Evolutionary conservation across 2,329 filamentous ascomycete species (phyloP).

Genomic region (Exophiala oligosperma): DNA sequence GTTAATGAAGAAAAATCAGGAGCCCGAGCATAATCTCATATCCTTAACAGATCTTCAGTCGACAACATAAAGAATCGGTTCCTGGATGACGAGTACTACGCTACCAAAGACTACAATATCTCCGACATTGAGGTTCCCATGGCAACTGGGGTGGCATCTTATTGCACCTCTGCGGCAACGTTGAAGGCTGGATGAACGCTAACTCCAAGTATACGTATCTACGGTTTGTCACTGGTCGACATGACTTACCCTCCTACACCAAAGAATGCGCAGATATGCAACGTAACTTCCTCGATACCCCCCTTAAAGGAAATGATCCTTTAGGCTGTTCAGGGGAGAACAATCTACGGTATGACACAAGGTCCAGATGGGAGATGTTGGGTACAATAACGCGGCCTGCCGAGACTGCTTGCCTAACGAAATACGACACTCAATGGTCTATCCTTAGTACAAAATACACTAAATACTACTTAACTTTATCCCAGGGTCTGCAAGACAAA

Average conservation of each 20-base stretch:
- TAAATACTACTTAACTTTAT: constrained; percentile 58
- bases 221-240: constrained; percentile 67
- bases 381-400: constrained; percentile 63
- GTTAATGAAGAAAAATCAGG: too few species aligned
- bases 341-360: constrained; percentile 53
- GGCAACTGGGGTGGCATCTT: constrained; percentile 72
- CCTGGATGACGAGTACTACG: constrained; percentile 64
- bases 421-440: constrained; percentile 65
- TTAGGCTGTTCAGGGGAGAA: constrained; percentile 44
- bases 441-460: constrained; percentile 65
- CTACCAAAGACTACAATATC: constrained; percentile 64
- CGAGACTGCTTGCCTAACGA: constrained; percentile 56
- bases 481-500: constrained; percentile 42
- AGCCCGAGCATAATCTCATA: too few species aligned
- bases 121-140: constrained; percentile 68
- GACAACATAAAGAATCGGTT: constrained; percentile 55
- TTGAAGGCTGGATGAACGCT: constrained; percentile 58
- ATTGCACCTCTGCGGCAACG: constrained; percentile 67
- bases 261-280: constrained; percentile 67
- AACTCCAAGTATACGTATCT: constrained; percentile 65
- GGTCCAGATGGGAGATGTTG: constrained; percentile 49
- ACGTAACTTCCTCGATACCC: constrained; percentile 67
- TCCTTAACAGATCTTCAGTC: constrained; percentile 4
- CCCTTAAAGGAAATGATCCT: constrained; percentile 66
- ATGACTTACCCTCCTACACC: constrained; percentile 73